Conservation (phyloP, 345 rosid genomes). For the Bruguiera sexangula region DNA sequence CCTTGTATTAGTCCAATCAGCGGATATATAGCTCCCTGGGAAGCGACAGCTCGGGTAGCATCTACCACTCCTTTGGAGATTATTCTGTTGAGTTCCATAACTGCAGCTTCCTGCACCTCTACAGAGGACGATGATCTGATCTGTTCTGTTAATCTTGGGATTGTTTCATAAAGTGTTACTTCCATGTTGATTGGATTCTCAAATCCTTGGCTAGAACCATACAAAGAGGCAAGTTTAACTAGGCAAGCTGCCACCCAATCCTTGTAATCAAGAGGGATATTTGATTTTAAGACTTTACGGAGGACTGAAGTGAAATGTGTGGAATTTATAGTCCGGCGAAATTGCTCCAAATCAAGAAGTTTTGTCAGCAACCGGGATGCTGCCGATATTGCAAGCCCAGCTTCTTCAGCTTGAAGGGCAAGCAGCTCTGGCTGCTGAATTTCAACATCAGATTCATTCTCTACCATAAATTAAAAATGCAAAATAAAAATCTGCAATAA, state of each 20-base stretch:
- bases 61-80: constrained; percentile 62
- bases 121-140: constrained; percentile 45
- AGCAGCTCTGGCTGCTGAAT: constrained; percentile 51
- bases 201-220: constrained; percentile 29
- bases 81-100: constrained; percentile 70
- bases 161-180: constrained; percentile 69
- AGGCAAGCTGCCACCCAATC: constrained; percentile 83
- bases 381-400: constrained; percentile 57
- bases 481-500: constrained; percentile 13
- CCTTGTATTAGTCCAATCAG: constrained; percentile 62
- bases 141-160: constrained; percentile 71
- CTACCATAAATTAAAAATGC: constrained; percentile 28
- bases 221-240: constrained; percentile 50
- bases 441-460: constrained; percentile 48
- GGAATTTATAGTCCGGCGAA: constrained; percentile 35
- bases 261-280: constrained; percentile 51
- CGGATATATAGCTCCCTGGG: constrained; percentile 61
- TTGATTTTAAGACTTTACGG: constrained; percentile 47
- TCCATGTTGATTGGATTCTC: constrained; percentile 58
- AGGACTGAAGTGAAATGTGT: constrained; percentile 37
- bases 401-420: constrained; percentile 69
- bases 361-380: constrained; percentile 70
- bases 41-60: constrained; percentile 52
- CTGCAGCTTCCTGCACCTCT: constrained; percentile 69
- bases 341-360: constrained; percentile 63